Conservation (phyloP, 2,329 filamentous ascomycete genomes). For the Magnaporthiopsis incrustans region DNA sequence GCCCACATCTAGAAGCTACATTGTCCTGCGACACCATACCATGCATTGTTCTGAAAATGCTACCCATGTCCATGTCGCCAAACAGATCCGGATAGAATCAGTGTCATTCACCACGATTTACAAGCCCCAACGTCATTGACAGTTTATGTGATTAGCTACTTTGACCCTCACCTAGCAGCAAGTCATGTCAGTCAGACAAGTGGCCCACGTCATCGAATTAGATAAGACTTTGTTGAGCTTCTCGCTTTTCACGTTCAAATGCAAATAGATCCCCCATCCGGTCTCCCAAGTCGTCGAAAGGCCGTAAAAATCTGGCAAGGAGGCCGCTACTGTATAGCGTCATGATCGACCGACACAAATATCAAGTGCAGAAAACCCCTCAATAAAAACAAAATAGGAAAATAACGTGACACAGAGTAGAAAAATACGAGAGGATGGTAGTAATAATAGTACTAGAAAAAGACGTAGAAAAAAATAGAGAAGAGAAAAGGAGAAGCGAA, state of each 20-base stretch:
- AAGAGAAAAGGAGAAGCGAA: slow-evolving; percentile 16
- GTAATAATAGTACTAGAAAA: slow-evolving; percentile 8
- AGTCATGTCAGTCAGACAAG: not conserved
- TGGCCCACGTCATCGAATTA: not conserved
- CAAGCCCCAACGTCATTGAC: no score
- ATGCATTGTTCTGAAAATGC: no score
- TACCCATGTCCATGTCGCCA: no score
- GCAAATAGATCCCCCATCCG: slow-evolving; percentile 12
- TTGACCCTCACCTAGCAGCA: no score
- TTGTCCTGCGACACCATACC: no score
- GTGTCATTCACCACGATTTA: no score
- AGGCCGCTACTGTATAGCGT: not conserved
- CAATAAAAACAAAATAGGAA: not conserved
- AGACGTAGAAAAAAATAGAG: slow-evolving; percentile 8
- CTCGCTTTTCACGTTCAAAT: slow-evolving; percentile 15
- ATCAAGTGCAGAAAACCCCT: not conserved
- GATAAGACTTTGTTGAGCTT: not conserved
- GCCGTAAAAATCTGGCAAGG: not conserved
- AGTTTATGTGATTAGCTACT: no score
- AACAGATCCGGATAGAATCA: no score
- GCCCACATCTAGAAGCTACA: no score
- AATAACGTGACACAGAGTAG: not conserved
- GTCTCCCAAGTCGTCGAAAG: slow-evolving; percentile 8
- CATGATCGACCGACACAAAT: not conserved
- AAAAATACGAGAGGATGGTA: not conserved